Percentiles rank a stretch among this genome's conserved stretches.
These are phyloP conservation scores for Paraglomus brasilianum DNA, from an alignment of 192 early-diverging fungal species.

Conservation along the genomic window DNA sequence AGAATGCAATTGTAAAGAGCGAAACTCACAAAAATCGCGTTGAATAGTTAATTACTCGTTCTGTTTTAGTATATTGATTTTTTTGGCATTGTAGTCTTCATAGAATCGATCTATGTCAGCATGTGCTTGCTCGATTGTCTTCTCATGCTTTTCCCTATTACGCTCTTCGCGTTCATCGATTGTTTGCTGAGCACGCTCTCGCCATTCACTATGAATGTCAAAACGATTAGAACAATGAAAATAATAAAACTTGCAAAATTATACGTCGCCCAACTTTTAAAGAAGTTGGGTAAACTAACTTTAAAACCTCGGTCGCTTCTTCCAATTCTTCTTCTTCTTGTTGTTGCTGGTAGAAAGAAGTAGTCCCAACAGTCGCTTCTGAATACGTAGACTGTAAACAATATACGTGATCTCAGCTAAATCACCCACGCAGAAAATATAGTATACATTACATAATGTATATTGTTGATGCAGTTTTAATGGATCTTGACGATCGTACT, in stretches of 20 bases:
- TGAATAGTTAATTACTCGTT: slow-evolving; percentile 52
- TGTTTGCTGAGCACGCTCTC: slow-evolving; percentile 54
- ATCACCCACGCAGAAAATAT: too few species aligned
- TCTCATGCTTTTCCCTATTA: slow-evolving; percentile 51
- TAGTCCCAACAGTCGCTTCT: not conserved
- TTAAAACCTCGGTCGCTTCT: not conserved
- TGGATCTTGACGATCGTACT: too few species aligned
- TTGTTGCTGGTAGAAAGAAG: not conserved
- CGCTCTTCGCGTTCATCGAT: slow-evolving; percentile 61
- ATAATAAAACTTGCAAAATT: not conserved
- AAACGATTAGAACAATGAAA: slow-evolving; percentile 1
- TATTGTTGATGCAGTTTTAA: too few species aligned
- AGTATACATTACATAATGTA: too few species aligned
- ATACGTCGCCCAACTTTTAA: not conserved
- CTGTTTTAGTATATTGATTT: slow-evolving; percentile 60
- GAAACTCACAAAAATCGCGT: not conserved
- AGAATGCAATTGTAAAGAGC: not conserved
- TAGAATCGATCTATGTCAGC: slow-evolving; percentile 76
- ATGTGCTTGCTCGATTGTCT: slow-evolving; percentile 59
- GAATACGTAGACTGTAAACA: too few species aligned
- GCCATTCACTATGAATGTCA: slow-evolving; percentile 57
- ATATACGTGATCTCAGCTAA: too few species aligned
- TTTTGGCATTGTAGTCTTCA: slow-evolving; percentile 78
- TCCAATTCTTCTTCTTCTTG: not conserved
- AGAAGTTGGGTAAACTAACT: not conserved